phyloP scores from a whole-genome alignment of 129 eudicot species.

The Heracleum sosnowskyi region DNA sequence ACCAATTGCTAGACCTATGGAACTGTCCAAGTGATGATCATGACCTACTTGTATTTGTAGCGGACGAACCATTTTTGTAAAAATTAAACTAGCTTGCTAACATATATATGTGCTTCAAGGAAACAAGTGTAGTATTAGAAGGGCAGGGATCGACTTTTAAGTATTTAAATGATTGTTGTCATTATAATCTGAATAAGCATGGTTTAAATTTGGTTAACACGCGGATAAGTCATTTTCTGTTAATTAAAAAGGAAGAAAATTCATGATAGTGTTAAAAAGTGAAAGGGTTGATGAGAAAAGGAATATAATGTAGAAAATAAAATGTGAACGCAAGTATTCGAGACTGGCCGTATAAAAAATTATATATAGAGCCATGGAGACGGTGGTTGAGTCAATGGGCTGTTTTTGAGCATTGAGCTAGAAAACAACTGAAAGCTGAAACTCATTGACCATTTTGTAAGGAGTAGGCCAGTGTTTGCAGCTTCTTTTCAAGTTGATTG shows the following conservation, averaged over 20 bases:
- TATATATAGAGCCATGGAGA: background rate
- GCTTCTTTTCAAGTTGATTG: background rate
- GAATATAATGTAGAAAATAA: background rate
- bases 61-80: conserved; percentile 4
- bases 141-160: background rate
- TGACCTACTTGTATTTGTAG: background rate
- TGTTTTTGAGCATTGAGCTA: background rate
- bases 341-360: background rate
- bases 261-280: too few relatives aligned
- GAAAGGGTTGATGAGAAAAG: background rate
- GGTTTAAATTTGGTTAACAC: background rate
- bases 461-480: background rate
- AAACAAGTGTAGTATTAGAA: background rate
- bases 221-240: background rate
- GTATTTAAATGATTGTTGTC: background rate
- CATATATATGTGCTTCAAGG: background rate
- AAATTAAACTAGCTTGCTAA: background rate
- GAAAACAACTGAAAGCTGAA: background rate
- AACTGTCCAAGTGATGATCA: conserved; percentile 5
- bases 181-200: background rate
- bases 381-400: conserved; percentile 11
- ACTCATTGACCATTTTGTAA: background rate
- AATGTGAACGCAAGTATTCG: background rate
- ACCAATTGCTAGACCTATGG: conserved; percentile 2
- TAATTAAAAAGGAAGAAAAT: too few relatives aligned